phyloP scores from a whole-genome alignment of 306 rosid species.

The Lathyrus tuberosus region DNA sequence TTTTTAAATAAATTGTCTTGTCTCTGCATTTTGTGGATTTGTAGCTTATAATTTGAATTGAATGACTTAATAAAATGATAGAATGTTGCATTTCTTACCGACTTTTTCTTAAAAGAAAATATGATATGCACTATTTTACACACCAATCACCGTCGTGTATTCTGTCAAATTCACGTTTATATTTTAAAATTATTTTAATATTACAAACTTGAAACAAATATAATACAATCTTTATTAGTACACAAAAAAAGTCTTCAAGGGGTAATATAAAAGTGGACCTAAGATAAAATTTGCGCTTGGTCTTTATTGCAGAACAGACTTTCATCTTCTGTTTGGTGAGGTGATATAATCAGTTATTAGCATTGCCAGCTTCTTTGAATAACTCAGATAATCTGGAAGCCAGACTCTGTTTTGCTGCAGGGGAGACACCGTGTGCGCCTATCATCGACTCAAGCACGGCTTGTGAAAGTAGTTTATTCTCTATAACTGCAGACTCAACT shows the following conservation, averaged over 20 bases:
- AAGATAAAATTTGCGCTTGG: constrained; percentile 7
- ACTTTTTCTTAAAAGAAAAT: no score
- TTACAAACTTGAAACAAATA: background rate
- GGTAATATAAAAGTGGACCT: background rate
- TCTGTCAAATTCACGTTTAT: no score
- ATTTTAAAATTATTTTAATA: background rate
- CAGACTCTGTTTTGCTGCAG: constrained; percentile 63
- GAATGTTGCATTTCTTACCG: background rate
- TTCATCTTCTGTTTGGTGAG: background rate
- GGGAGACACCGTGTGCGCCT: constrained; percentile 80
- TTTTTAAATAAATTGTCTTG: background rate
- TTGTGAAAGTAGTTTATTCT: constrained; percentile 67
- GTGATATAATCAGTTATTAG: background rate
- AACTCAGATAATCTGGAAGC: constrained; percentile 60
- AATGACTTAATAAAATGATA: background rate
- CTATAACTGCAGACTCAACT: constrained; percentile 48
- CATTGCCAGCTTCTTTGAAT: constrained; percentile 30
- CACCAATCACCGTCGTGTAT: no score
- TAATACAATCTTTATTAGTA: background rate
- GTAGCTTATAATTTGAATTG: background rate
- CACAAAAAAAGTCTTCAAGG: background rate
- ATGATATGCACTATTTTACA: no score
- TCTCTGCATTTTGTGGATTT: background rate
- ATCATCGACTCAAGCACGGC: constrained; percentile 73
- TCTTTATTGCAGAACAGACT: background rate